Evolutionary conservation across 2,329 filamentous ascomycete genomes (phyloP).

Genomic region (Clathrospora elynae): DNA sequence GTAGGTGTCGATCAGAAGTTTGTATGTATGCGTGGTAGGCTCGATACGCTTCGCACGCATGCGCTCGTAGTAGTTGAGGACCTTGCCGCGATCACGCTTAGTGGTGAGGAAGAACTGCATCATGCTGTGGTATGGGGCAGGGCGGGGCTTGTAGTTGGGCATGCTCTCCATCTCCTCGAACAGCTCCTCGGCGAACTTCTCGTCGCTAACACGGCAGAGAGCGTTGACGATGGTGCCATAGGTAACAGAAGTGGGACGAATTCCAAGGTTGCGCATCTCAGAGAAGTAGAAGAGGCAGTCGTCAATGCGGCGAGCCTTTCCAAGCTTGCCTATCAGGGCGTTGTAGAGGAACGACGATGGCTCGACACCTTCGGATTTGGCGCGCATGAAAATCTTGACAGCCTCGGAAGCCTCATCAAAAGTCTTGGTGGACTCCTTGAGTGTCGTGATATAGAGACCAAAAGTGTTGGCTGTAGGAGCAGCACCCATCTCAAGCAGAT

Average conservation of each 20-base stretch:
- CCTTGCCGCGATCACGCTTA: constrained; percentile 93
- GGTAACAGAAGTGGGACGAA: constrained; percentile 95
- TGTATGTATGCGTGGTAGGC: constrained; percentile 95
- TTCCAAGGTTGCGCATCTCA: constrained; percentile 91
- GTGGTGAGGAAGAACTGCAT: constrained; percentile 99
- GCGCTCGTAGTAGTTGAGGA: constrained; percentile 90
- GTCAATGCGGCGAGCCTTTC: constrained; percentile 95
- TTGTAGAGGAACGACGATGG: constrained; percentile 98
- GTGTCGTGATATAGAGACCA: constrained; percentile 97
- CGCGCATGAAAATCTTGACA: constrained; percentile 94
- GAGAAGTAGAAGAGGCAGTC: constrained; percentile 98
- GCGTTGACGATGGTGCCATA: constrained; percentile 99
- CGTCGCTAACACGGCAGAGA: constrained; percentile 93
- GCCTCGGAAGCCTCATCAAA: constrained; percentile 97
- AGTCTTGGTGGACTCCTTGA: constrained; percentile 96
- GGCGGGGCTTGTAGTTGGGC: constrained; percentile 97
- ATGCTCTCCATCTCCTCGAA: constrained; percentile 99
- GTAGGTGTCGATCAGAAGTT: constrained; percentile 93
- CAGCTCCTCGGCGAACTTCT: constrained; percentile 95
- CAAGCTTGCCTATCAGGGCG: constrained; percentile 95
- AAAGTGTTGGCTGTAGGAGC: constrained; percentile 97
- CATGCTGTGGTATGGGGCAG: constrained; percentile 97
- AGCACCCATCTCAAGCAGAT: constrained; percentile 86
- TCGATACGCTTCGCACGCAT: constrained; percentile 87
- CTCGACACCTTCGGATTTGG: constrained; percentile 90